Percentiles rank a stretch among this genome's conserved stretches.
phyloP scores from a whole-genome alignment of 305 asterid genomes.

The Fraxinus platypoda region DNA sequence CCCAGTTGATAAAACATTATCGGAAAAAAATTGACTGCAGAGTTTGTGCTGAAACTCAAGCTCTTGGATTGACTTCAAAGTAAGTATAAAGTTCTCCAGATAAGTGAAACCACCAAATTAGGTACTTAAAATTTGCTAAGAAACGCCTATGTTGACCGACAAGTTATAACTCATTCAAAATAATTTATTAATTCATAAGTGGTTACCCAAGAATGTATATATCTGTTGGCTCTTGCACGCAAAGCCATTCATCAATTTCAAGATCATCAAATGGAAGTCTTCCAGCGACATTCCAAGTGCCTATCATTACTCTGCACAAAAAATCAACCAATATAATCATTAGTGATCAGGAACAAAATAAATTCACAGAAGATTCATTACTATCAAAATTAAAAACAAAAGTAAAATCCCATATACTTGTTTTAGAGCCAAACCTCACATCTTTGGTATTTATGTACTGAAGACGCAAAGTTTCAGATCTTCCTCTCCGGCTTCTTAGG shows the following conservation, averaged over 20 bases:
- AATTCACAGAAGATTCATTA: not conserved
- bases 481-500: constrained; percentile 70
- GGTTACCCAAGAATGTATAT: constrained; percentile 74
- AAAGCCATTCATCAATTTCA: constrained; percentile 87
- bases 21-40: not conserved
- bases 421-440: constrained; percentile 71
- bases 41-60: not conserved
- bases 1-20: not conserved
- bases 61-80: not conserved
- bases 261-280: constrained; percentile 64
- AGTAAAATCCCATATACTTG: constrained; percentile 12
- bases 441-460: constrained; percentile 85
- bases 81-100: not conserved
- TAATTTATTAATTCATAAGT: not conserved
- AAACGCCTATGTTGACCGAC: not conserved
- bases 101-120: not conserved
- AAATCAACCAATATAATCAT: not conserved
- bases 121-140: not conserved
- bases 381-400: constrained; percentile 10
- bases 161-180: not conserved
- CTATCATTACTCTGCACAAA: constrained; percentile 60
- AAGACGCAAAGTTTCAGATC: constrained; percentile 73
- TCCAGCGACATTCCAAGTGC: constrained; percentile 97
- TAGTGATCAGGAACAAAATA: not conserved
- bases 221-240: constrained; percentile 78